Conservation (phyloP, 2,329 filamentous ascomycete genomes). For the Diaporthe sp. region DNA sequence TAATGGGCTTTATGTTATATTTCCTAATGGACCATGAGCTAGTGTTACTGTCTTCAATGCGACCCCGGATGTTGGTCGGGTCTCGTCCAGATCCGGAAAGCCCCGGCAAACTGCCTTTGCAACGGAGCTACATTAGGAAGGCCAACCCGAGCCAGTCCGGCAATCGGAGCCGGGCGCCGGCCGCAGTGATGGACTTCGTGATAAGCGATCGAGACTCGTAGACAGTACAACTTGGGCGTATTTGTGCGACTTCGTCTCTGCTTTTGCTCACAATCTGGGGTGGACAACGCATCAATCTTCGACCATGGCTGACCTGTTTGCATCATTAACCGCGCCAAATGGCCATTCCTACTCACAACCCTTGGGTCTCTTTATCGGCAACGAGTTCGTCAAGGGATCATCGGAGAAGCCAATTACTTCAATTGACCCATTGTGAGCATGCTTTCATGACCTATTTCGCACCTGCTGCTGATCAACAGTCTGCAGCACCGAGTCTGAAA, state of each 20-base stretch:
- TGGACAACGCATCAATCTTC: too few species aligned
- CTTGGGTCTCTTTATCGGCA: slow-evolving; percentile 84
- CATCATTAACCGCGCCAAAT: slow-evolving; percentile 77
- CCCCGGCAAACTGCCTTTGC: background rate
- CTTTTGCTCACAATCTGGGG: background rate
- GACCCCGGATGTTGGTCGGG: background rate
- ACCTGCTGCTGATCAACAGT: background rate
- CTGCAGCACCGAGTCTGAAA: slow-evolving; percentile 72
- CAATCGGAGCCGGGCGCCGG: background rate
- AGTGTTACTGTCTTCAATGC: background rate
- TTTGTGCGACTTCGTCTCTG: background rate
- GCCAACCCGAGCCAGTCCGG: background rate
- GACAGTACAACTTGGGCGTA: background rate
- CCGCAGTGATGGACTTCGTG: background rate
- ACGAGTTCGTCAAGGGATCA: slow-evolving; percentile 80
- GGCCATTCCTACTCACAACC: slow-evolving; percentile 80
- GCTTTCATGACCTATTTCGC: background rate
- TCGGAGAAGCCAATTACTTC: slow-evolving; percentile 74
- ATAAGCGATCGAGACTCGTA: background rate
- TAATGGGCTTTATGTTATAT: background rate
- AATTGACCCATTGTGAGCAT: slow-evolving; percentile 77
- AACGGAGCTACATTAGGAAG: background rate
- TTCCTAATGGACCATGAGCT: too few species aligned
- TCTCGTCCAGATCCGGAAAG: background rate
- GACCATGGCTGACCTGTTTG: slow-evolving; percentile 5